These are phyloP conservation scores for Medicago truncatula DNA, from an alignment of 306 rosid species.

Conservation along the genomic window DNA sequence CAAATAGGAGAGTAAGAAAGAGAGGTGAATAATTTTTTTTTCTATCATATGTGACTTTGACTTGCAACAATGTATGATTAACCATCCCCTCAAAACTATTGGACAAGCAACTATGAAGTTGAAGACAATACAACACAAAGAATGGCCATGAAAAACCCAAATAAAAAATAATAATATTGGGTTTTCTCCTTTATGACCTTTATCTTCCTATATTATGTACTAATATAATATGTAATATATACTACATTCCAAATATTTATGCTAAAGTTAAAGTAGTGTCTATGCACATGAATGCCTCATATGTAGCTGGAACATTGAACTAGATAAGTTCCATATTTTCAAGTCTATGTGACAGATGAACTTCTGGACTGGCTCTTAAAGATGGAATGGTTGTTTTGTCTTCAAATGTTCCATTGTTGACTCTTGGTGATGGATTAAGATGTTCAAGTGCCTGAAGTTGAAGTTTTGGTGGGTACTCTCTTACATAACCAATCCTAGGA, in stretches of 20 bases:
- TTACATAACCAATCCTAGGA: constrained; percentile 67
- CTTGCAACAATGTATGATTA: constrained; percentile 30
- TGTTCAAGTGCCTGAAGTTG: constrained; percentile 77
- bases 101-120: constrained; percentile 4
- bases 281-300: background rate
- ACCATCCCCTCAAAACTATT: constrained; percentile 6
- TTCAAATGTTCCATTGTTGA: constrained; percentile 32
- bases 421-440: constrained; percentile 58
- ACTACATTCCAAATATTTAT: background rate
- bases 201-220: constrained; percentile 24
- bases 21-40: background rate
- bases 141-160: constrained; percentile 34
- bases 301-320: background rate
- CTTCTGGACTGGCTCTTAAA: constrained; percentile 66
- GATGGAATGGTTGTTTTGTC: constrained; percentile 62
- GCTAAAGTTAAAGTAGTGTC: no score
- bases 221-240: background rate
- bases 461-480: constrained; percentile 60
- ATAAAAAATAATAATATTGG: constrained; percentile 12
- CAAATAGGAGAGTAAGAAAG: no score
- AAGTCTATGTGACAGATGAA: constrained; percentile 64
- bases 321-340: constrained; percentile 51
- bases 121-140: constrained; percentile 17
- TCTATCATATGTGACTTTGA: constrained; percentile 16
- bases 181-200: constrained; percentile 42